A percentile compares a stretch with the other conserved stretches of the same genome.
phyloP scores from a whole-genome alignment of 228 moss, liverwort and hornwort species.

The Sphagnum magellanicum region DNA sequence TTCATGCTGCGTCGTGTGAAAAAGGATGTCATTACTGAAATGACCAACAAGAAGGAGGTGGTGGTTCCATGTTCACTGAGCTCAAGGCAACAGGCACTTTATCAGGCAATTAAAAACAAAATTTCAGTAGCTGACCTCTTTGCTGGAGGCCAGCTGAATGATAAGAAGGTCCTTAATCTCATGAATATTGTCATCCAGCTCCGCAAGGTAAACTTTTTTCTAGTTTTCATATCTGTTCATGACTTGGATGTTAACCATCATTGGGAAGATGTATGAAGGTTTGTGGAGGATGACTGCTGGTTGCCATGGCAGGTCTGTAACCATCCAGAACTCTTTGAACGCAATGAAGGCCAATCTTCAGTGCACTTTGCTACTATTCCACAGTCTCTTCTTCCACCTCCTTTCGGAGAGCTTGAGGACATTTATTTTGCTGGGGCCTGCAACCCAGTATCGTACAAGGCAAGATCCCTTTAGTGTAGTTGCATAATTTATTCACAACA shows the following conservation, averaged over 20 bases:
- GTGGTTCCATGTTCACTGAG: constrained; percentile 90
- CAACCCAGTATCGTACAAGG: constrained; percentile 73
- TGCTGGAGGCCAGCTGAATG: constrained; percentile 83
- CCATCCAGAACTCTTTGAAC: constrained; percentile 97
- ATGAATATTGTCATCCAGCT: constrained; percentile 99
- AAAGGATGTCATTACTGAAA: constrained; percentile 96
- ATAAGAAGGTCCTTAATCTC: constrained; percentile 89
- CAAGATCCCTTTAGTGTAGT: constrained; percentile 1
- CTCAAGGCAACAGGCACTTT: constrained; percentile 89
- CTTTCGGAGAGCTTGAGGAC: constrained; percentile 85
- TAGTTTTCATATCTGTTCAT: background rate
- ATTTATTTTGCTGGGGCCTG: constrained; percentile 78
- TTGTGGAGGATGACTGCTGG: background rate
- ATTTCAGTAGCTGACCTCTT: constrained; percentile 93
- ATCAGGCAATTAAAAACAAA: constrained; percentile 92
- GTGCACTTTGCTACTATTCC: constrained; percentile 68
- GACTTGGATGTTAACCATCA: background rate
- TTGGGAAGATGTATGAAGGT: no score
- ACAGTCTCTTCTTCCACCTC: constrained; percentile 63
- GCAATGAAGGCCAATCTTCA: constrained; percentile 91
- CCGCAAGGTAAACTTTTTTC: constrained; percentile 55
- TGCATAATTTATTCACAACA: no score
- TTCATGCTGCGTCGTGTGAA: constrained; percentile 98
- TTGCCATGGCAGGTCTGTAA: constrained; percentile 63
- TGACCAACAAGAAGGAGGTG: constrained; percentile 95